phyloP scores from a whole-genome alignment of 345 rosid species.

The rapeseed (Brassica napus) region Da-Ae NC_063435.1:109501-110000 shows the following conservation, averaged over 20 bases:
- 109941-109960: conserved; percentile 39
- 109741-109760: not conserved
- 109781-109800: not conserved
- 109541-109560: not conserved
- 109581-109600: not conserved
- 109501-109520: not conserved
- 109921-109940: conserved; percentile 37
- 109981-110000: conserved; percentile 35
- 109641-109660: not conserved
- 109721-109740: not conserved
- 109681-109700: not conserved
- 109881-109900: conserved; percentile 34
- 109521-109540: not conserved
- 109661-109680: conserved; percentile 1
- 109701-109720: not conserved
- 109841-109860: conserved; percentile 25
- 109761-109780: conserved; percentile 15
- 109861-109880: conserved; percentile 30
- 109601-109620: not conserved
- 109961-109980: conserved; percentile 40
- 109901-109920: conserved; percentile 40
- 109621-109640: not conserved
- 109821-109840: conserved; percentile 35
- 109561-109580: not conserved
- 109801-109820: not conserved